phyloP scores from a whole-genome alignment of 805 yeast species.

The Ascoidea tarda region DNA sequence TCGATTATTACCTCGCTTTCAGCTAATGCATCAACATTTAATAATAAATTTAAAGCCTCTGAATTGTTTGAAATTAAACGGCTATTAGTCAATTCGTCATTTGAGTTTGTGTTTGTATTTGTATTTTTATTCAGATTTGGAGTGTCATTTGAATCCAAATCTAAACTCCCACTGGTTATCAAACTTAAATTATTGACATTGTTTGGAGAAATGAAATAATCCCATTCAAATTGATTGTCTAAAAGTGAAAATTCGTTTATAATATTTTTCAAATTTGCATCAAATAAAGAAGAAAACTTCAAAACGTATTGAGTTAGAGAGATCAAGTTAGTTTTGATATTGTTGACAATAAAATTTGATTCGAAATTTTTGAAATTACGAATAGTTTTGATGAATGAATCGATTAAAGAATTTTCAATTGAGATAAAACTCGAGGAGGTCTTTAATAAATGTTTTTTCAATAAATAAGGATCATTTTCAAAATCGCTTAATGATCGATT shows the following conservation, averaged over 20 bases:
- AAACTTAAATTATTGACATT: too few species aligned
- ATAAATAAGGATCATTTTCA: not conserved
- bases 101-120: not conserved
- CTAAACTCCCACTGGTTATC: too few species aligned
- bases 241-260: too few species aligned
- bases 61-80: not conserved
- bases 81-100: not conserved
- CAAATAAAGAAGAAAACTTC: not conserved
- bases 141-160: too few species aligned
- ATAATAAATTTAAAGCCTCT: not conserved
- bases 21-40: not conserved
- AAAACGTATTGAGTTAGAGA: not conserved
- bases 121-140: too few species aligned
- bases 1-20: not conserved
- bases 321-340: too few species aligned
- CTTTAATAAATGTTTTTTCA: too few species aligned
- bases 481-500: not conserved
- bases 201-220: not conserved
- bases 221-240: not conserved
- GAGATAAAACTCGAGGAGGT: not conserved
- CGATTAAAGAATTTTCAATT: not conserved
- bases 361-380: not conserved
- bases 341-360: not conserved
- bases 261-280: too few species aligned
- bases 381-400: not conserved